phyloP scores from a whole-genome alignment of 352 stramenopile species.

The Globisporangium nunn region DNA sequence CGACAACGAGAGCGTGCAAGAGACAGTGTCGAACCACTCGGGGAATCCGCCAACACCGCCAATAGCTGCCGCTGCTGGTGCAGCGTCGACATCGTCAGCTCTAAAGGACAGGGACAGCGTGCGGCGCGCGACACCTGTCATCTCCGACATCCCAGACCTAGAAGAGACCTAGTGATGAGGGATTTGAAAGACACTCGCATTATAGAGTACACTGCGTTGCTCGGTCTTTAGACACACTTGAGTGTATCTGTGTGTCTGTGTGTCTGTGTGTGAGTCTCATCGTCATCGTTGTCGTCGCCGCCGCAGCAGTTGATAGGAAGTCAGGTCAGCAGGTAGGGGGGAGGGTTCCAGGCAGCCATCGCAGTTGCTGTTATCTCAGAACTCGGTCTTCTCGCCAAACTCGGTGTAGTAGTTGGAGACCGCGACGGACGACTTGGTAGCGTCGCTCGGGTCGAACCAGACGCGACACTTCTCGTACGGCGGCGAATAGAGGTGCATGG shows the following conservation, averaged over 20 bases:
- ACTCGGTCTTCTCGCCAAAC: conserved; percentile 50
- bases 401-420: conserved; percentile 81
- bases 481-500: conserved; percentile 90
- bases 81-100: not conserved
- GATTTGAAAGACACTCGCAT: not conserved
- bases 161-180: not conserved
- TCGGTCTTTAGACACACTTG: not conserved
- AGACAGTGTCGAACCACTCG: conserved; percentile 28
- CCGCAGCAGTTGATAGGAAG: too few relatives aligned
- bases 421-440: conserved; percentile 53
- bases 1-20: conserved; percentile 14
- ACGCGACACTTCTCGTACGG: conserved; percentile 89
- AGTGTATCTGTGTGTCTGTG: not conserved
- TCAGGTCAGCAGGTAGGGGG: too few relatives aligned
- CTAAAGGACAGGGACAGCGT: conserved; percentile 7
- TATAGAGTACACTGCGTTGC: not conserved
- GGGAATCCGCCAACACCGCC: conserved; percentile 3
- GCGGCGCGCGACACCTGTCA: not conserved
- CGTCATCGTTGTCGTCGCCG: too few relatives aligned
- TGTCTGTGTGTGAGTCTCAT: not conserved
- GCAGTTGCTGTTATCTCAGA: conserved; percentile 1
- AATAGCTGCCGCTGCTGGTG: too few relatives aligned
- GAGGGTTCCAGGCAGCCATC: too few relatives aligned
- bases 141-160: conserved; percentile 3
- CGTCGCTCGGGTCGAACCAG: conserved; percentile 69